Conservation (phyloP, 306 rosid genomes). For the Citrullus colocynthis region DNA sequence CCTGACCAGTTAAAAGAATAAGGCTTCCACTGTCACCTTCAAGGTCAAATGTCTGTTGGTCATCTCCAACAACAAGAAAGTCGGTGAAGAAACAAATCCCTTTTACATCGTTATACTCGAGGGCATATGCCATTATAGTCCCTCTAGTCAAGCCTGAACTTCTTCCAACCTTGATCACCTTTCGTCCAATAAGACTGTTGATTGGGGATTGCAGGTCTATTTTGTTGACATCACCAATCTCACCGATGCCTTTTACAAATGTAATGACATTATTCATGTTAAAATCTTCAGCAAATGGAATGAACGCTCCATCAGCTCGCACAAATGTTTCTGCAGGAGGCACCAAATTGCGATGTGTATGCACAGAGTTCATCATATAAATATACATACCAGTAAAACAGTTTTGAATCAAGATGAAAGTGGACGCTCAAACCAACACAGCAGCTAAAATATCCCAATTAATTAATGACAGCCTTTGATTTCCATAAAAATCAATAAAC, state of each 20-base stretch:
- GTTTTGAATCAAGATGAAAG: background rate
- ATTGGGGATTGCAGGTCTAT: slow-evolving; percentile 94
- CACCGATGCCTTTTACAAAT: slow-evolving; percentile 71
- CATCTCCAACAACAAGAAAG: slow-evolving; percentile 98
- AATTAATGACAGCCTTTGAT: background rate
- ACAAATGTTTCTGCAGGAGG: slow-evolving; percentile 89
- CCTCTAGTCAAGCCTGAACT: slow-evolving; percentile 96
- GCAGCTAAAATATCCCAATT: background rate
- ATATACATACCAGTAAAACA: background rate
- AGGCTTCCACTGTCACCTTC: slow-evolving; percentile 99
- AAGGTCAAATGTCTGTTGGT: slow-evolving; percentile 93
- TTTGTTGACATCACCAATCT: slow-evolving; percentile 71
- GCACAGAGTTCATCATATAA: background rate
- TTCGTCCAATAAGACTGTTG: slow-evolving; percentile 80
- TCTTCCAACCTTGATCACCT: slow-evolving; percentile 92
- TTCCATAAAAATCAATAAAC: background rate
- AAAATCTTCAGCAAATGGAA: slow-evolving; percentile 83
- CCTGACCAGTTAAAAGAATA: slow-evolving; percentile 69
- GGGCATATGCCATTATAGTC: slow-evolving; percentile 88
- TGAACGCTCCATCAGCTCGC: slow-evolving; percentile 97
- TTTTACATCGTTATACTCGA: slow-evolving; percentile 92
- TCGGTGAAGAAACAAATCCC: slow-evolving; percentile 98
- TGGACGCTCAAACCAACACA: background rate
- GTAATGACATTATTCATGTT: slow-evolving; percentile 55
- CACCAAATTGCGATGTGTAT: slow-evolving; percentile 16